Base-by-base conservation (phyloP, 495 filamentous ascomycete genomes). In the Acidiella bohemica region DNA sequence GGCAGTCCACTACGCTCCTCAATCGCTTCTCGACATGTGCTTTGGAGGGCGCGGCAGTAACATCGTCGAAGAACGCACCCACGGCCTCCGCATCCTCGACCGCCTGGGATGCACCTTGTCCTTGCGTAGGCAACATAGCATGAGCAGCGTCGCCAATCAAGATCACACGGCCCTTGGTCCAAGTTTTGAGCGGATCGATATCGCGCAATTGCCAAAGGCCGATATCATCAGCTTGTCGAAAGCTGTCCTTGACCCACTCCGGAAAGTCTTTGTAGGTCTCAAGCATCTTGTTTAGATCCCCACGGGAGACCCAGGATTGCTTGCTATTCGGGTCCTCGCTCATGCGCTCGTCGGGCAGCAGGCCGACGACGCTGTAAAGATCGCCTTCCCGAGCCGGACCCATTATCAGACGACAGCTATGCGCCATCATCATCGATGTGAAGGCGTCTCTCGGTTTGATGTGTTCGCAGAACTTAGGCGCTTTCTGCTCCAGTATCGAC, bases 131-230 rank as follows among this genome's bases (percentile, higher is more conserved):
- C 23, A 48, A 44, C 33, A 61, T 36, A 4, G 58, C 58, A 48
- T 61, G 56, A 9, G 54, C 51, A 4, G 56, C 51, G 37, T 61
- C 58, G 5, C 58, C 58, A 2, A 61, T 36, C 11, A 61, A 23
- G 1, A 61, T 34, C 21, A 35, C 37, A 27, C 43, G 36, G n/a
- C 37, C 43, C 9, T 19, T 18, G n/a, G 25, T 42, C 31, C 32
- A 47, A 11, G 23, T 35, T 17, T 19, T 6, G 5, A 47, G 21
- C 11, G 44, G 38, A 22, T 47, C 37, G 6, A 20, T 30, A 20
- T 47, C 39, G n/a, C 33, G 23, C 20, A 52, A 26, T 29, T 48
- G 42, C 44, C 44, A 52, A 5, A 43, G 28, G 4, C 35, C 47
- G 24, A 50, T 18, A 33, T 37, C 32, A 12, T 35, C 9, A 3